Percentiles rank a stretch among this genome's conserved stretches.
phyloP scores from a whole-genome alignment of 2,329 filamentous ascomycete genomes.

The Venturia carpophila region DNA sequence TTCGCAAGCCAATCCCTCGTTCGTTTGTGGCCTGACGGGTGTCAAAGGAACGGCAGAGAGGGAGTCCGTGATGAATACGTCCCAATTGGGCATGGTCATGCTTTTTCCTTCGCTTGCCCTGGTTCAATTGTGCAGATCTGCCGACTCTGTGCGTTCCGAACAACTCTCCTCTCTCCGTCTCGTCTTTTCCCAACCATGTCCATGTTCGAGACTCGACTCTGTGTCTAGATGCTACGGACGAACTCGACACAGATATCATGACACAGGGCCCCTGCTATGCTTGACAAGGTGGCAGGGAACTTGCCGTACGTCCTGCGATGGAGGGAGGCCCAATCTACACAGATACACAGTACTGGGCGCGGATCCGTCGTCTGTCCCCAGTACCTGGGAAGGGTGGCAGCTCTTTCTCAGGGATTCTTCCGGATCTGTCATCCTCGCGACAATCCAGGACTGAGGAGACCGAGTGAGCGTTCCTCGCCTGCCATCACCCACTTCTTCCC shows the following conservation, averaged over 20 bases:
- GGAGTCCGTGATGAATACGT: neutral
- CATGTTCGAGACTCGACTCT: neutral
- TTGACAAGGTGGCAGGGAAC: neutral
- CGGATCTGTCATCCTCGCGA: neutral
- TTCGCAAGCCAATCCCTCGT: neutral
- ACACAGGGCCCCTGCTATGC: neutral
- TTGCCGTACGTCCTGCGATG: neutral
- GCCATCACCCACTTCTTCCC: neutral
- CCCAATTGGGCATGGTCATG: neutral
- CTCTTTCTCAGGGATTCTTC: constrained; percentile 1
- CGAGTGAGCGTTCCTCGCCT: constrained; percentile 5
- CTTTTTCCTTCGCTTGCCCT: constrained; percentile 7
- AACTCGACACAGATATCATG: neutral
- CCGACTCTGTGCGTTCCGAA: neutral
- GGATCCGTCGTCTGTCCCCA: neutral
- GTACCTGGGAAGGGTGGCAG: neutral
- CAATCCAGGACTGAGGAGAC: constrained; percentile 2
- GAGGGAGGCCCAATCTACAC: neutral
- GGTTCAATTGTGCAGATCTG: neutral
- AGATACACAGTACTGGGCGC: too few relatives aligned
- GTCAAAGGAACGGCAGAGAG: neutral
- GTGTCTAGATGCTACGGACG: neutral
- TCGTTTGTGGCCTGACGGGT: neutral
- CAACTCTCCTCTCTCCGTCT: neutral
- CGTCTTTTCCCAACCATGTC: neutral